Evolutionary conservation across 192 early-diverging fungal species (phyloP).

Genomic region (Backusella morwellensis): DNA sequence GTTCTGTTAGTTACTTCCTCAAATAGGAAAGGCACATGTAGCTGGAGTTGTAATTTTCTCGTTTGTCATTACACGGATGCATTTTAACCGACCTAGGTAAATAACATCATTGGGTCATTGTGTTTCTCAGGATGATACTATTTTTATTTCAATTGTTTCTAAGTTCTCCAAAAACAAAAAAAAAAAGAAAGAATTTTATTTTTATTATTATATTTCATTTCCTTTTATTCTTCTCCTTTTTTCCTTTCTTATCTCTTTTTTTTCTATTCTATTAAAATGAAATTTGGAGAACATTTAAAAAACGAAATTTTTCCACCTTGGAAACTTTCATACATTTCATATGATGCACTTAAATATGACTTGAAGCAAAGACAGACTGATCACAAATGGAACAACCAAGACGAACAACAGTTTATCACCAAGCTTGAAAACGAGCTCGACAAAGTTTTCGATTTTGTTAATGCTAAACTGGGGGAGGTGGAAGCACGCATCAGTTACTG

Average conservation of each 20-base stretch:
- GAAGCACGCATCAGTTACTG: conserved; percentile 71
- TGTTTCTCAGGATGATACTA: conserved; percentile 7
- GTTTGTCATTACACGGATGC: conserved; percentile 5
- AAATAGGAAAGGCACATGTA: conserved; percentile 5
- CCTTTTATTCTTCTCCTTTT: background rate
- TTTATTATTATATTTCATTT: too few relatives aligned
- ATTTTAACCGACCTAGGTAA: conserved; percentile 2
- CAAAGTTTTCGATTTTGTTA: conserved; percentile 76
- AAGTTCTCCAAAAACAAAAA: background rate
- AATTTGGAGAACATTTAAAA: conserved; percentile 81
- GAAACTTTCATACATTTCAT: conserved; percentile 80
- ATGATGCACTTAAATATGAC: conserved; percentile 80
- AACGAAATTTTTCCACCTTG: conserved; percentile 70
- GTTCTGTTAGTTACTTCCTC: background rate
- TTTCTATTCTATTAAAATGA: conserved; percentile 55
- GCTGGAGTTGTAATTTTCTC: background rate
- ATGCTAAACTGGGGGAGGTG: conserved; percentile 74
- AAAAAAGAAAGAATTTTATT: background rate
- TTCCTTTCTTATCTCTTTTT: background rate
- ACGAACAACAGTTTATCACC: conserved; percentile 79
- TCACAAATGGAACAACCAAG: conserved; percentile 57
- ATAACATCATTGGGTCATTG: background rate
- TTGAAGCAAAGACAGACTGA: conserved; percentile 67
- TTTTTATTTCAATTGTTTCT: conserved; percentile 3
- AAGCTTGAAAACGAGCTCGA: conserved; percentile 86